Base-by-base conservation (phyloP, 192 early-diverging fungal species). In the Coemansia sp. region DNA sequence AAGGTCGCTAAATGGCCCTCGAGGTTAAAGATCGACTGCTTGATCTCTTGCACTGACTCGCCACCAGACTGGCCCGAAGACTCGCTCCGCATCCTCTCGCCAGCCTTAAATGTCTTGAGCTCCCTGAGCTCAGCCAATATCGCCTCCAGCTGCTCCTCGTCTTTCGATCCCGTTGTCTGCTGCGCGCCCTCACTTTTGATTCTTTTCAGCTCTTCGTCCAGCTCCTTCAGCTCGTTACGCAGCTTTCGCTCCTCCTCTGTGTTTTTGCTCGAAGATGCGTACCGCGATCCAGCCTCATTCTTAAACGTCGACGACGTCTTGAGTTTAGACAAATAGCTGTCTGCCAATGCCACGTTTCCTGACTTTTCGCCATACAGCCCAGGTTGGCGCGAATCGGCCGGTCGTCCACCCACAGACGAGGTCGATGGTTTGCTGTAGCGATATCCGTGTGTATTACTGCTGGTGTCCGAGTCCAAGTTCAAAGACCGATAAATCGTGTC, bases 301-400 rank as follows among this genome's bases (percentile, higher is more conserved):
- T 76, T 80, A 38, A 76, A 80, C n/a, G 78, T 80, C 58, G 78
- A 76, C 38, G 75, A 80, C 3, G 71, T 72, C 64, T 74, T 75
- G 48, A 84, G 72, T 67, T 84, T 84, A 11, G 77, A 80, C 44
- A 80, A 60, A 42, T 84, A 84, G 66, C 83, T 80, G 36, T 84
- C 83, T 1, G 83, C 83, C 63, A 84, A 58, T 2, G 83, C 78
- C 45, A 81, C 83, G 45, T 81, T 84, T 0, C 69, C 67, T 3
- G 83, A 84, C 38, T 77, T 76, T 64, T 84, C 75, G 31, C 83
- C 83, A 41, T 80, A 84, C 51, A 84, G 61, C 2, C 83, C 83
- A 1, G 83, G 72, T 19, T 61, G 72, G 7, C 67, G 64, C 42
- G 68, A 13, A 27, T 72, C 70, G 12, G 29, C 53, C 3, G 27